Percentiles rank a stretch among this genome's conserved stretches.
phyloP scores from a whole-genome alignment of 805 yeast species.

The Deakozyma indianensis region DNA sequence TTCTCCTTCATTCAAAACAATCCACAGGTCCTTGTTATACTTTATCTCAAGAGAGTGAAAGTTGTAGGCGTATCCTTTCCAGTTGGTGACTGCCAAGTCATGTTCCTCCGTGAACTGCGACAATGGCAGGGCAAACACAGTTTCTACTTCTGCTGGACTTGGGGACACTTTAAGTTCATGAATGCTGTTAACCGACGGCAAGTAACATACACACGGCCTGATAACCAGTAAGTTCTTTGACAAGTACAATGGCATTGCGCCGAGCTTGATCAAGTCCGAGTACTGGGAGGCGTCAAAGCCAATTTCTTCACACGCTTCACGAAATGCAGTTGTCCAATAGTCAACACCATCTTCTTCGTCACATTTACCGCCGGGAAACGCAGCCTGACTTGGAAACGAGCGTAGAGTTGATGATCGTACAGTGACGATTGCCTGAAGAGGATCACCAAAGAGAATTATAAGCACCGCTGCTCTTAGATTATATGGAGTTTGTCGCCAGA shows the following conservation, averaged over 20 bases:
- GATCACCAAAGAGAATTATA: constrained; percentile 56
- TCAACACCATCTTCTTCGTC: constrained; percentile 38
- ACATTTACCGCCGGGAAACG: constrained; percentile 77
- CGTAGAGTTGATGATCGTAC: constrained; percentile 52
- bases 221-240: constrained; percentile 67
- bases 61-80: neutral
- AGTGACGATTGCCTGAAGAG: constrained; percentile 60
- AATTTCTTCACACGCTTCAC: constrained; percentile 73
- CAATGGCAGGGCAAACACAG: constrained; percentile 6
- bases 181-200: constrained; percentile 2
- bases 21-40: neutral
- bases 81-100: neutral
- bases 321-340: constrained; percentile 55
- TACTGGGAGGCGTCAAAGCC: constrained; percentile 42
- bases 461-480: constrained; percentile 57
- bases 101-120: constrained; percentile 3
- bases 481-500: constrained; percentile 40
- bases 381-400: constrained; percentile 67
- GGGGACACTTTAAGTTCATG: constrained; percentile 4
- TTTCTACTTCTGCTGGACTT: constrained; percentile 8
- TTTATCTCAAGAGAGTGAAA: neutral
- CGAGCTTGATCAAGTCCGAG: constrained; percentile 41
- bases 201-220: constrained; percentile 46
- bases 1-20: neutral
- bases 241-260: constrained; percentile 51